A percentile compares a stretch with the other conserved stretches of the same genome.
Conservation (phyloP, 78 protist genomes). For the Anaeramoeba flamelloides region DNA sequence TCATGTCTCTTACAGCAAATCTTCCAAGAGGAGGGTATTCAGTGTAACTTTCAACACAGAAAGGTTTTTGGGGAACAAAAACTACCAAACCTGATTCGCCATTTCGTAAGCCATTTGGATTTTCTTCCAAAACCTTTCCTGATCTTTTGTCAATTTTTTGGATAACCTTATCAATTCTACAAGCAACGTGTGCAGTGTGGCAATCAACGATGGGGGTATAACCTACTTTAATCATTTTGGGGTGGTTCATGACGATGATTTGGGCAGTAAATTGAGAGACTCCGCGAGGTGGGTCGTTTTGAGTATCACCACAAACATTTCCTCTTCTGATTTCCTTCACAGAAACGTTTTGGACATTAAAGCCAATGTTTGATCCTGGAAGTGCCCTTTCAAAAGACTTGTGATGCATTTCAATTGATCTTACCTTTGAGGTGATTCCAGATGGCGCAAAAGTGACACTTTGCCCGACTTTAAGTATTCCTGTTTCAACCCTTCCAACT, state of each 20-base stretch:
- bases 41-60: constrained; percentile 6
- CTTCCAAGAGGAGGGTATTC: constrained; percentile 21
- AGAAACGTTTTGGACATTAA: not conserved
- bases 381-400: not conserved
- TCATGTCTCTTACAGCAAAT: constrained; percentile 90
- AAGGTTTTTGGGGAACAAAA: constrained; percentile 5
- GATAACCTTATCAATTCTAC: not conserved
- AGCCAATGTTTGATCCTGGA: not conserved
- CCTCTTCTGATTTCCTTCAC: not conserved
- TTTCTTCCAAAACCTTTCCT: constrained; percentile 3
- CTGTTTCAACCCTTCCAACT: constrained; percentile 78
- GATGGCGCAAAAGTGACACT: not conserved
- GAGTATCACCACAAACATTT: not conserved
- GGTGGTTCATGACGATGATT: constrained; percentile 2
- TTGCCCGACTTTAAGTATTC: constrained; percentile 32
- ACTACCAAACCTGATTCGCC: constrained; percentile 11
- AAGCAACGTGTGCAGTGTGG: constrained; percentile 10
- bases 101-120: not conserved
- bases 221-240: not conserved
- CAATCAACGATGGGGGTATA: constrained; percentile 8
- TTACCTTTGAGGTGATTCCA: constrained; percentile 57
- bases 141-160: not conserved
- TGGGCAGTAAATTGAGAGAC: not conserved
- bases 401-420: constrained; percentile 2
- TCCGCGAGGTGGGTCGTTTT: not conserved